Conservation (phyloP, 2,329 filamentous ascomycete genomes). For the Venturia pyrina region DNA sequence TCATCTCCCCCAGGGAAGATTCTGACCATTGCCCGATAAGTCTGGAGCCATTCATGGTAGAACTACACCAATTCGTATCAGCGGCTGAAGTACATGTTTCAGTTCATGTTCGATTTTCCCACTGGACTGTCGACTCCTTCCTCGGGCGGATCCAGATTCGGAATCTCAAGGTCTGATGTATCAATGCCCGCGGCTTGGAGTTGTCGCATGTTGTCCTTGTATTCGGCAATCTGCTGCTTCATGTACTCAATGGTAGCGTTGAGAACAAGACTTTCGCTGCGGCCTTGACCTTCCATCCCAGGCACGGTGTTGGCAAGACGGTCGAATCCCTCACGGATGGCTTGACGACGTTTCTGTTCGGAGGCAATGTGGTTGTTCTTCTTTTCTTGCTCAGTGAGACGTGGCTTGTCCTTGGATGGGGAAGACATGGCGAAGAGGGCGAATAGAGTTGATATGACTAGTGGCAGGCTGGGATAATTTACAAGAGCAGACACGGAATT, state of each 20-base stretch:
- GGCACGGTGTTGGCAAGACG: slow-evolving; percentile 70
- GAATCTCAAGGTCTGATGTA: slow-evolving; percentile 11
- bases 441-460: not conserved
- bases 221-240: slow-evolving; percentile 29
- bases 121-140: slow-evolving; percentile 1
- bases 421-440: slow-evolving; percentile 4
- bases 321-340: slow-evolving; percentile 78
- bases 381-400: slow-evolving; percentile 60
- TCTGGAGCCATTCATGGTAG: not conserved
- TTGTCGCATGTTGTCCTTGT: slow-evolving; percentile 17
- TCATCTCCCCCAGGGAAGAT: no score
- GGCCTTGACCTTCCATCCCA: slow-evolving; percentile 69
- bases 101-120: slow-evolving; percentile 1
- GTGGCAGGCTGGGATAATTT: not conserved
- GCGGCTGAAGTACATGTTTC: not conserved
- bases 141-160: slow-evolving; percentile 8
- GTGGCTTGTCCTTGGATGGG: slow-evolving; percentile 41
- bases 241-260: slow-evolving; percentile 40
- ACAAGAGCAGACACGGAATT: not conserved
- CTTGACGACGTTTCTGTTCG: slow-evolving; percentile 56
- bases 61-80: not conserved
- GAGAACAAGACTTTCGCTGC: slow-evolving; percentile 78
- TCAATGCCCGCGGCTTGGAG: slow-evolving; percentile 8
- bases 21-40: not conserved
- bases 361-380: slow-evolving; percentile 65